phyloP scores from a whole-genome alignment of 495 filamentous ascomycete species.

The Trichoderma parareesei region DNA sequence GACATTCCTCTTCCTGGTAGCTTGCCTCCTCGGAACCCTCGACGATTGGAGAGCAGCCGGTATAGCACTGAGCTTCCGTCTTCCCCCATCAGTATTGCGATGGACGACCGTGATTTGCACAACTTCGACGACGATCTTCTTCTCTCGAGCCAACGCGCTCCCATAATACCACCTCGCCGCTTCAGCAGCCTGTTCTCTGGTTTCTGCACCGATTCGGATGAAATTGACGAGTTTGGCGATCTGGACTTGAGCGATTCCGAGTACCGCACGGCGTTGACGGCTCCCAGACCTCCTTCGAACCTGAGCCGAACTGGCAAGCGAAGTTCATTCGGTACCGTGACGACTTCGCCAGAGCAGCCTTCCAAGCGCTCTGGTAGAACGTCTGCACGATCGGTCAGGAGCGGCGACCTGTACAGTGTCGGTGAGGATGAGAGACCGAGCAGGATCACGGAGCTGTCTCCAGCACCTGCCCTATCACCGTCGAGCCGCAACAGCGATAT shows the following conservation, averaged over 20 bases:
- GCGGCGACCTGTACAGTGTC: constrained; percentile 2
- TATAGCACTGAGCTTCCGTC: constrained; percentile 34
- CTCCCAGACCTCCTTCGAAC: constrained; percentile 41
- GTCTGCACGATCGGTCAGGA: constrained; percentile 10
- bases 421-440: constrained; percentile 16
- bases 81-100: constrained; percentile 28
- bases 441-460: constrained; percentile 20
- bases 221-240: constrained; percentile 52
- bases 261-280: constrained; percentile 54
- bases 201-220: constrained; percentile 54
- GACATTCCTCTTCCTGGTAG: constrained; percentile 45
- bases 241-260: constrained; percentile 57
- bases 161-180: constrained; percentile 60
- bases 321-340: constrained; percentile 19
- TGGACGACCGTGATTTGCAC: constrained; percentile 33
- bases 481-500: constrained; percentile 35
- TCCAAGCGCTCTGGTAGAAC: constrained; percentile 15
- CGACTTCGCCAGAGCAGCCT: constrained; percentile 27
- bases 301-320: constrained; percentile 29
- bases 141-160: constrained; percentile 48
- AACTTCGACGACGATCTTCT: constrained; percentile 81
- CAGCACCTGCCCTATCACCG: constrained; percentile 20
- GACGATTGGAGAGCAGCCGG: constrained; percentile 38
- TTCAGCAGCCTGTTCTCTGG: constrained; percentile 82
- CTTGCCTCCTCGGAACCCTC: constrained; percentile 44